phyloP scores from a whole-genome alignment of 1,139 yeast genomes.

The Arxiozyma telluris region DNA sequence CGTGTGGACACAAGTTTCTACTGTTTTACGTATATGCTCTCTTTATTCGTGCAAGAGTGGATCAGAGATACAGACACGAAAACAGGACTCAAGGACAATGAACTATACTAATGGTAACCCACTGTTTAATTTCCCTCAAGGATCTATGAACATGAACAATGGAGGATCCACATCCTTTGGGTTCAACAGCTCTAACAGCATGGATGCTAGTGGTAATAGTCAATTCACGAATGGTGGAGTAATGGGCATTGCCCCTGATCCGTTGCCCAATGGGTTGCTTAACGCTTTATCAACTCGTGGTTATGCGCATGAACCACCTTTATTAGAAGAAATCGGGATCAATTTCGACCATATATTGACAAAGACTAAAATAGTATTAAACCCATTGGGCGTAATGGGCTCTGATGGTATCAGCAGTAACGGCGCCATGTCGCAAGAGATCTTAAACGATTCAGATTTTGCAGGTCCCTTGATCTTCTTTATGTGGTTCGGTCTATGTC shows the following conservation, averaged over 20 bases:
- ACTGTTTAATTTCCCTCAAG: conserved; percentile 23
- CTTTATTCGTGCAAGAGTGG: neutral
- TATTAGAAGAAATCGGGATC: conserved; percentile 87
- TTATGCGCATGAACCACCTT: conserved; percentile 87
- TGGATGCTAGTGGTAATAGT: conserved; percentile 1
- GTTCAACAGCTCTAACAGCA: neutral
- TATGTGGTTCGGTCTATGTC: conserved; percentile 73
- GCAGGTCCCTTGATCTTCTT: conserved; percentile 95
- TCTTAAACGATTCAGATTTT: conserved; percentile 82
- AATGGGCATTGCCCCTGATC: conserved; percentile 29
- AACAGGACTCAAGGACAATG: neutral
- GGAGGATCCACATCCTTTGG: conserved; percentile 3
- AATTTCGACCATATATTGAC: conserved; percentile 79
- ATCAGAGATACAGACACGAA: no score
- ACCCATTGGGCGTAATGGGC: conserved; percentile 38
- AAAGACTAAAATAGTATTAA: conserved; percentile 80
- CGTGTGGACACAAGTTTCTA: neutral
- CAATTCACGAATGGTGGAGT: conserved; percentile 4
- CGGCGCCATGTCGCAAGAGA: conserved; percentile 40
- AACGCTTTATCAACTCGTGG: conserved; percentile 95
- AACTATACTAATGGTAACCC: neutral
- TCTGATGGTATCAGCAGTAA: conserved; percentile 38
- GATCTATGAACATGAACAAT: conserved; percentile 29
- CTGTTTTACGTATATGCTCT: neutral
- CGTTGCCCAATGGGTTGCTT: conserved; percentile 64